phyloP scores from a whole-genome alignment of 2,329 filamentous ascomycete genomes.

The Pezicula radicicola region DNA sequence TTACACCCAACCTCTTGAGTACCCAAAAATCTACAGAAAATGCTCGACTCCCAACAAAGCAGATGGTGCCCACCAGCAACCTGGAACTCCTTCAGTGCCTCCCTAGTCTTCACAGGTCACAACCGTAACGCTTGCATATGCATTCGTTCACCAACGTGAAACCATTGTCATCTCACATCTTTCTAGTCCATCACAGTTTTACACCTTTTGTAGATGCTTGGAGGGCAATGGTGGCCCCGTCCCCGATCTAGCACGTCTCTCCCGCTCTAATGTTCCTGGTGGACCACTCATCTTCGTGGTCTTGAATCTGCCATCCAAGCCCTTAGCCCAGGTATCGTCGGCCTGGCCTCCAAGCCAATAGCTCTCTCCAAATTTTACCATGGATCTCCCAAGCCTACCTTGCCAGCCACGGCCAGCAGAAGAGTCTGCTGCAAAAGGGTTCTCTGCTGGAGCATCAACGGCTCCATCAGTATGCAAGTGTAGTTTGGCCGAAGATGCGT shows the following conservation, averaged over 20 bases:
- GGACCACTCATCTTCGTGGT: slow-evolving; percentile 34
- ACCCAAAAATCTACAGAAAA: too few relatives aligned
- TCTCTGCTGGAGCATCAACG: slow-evolving; percentile 50
- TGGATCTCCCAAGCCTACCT: slow-evolving; percentile 73
- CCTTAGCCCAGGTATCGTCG: slow-evolving; percentile 66
- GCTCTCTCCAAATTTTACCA: slow-evolving; percentile 69
- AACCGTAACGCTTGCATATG: background rate
- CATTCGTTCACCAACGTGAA: background rate
- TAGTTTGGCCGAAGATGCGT: slow-evolving; percentile 24
- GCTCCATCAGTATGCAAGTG: slow-evolving; percentile 28
- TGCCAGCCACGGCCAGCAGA: slow-evolving; percentile 78
- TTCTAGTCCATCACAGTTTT: background rate
- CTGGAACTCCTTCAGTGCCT: background rate
- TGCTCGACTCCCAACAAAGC: too few relatives aligned
- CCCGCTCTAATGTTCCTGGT: slow-evolving; percentile 35
- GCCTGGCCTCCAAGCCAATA: slow-evolving; percentile 77
- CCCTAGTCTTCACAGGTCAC: background rate
- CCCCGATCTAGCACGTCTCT: slow-evolving; percentile 40
- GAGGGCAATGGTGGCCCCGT: slow-evolving; percentile 32
- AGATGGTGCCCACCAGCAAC: too few relatives aligned
- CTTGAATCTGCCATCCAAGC: slow-evolving; percentile 59
- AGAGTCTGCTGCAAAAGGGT: slow-evolving; percentile 67
- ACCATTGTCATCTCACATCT: background rate
- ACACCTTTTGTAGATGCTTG: slow-evolving; percentile 18
- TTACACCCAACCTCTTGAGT: too few relatives aligned